phyloP scores from a whole-genome alignment of 2,329 filamentous ascomycete genomes.

The Scolecobasidium constrictum region DNA sequence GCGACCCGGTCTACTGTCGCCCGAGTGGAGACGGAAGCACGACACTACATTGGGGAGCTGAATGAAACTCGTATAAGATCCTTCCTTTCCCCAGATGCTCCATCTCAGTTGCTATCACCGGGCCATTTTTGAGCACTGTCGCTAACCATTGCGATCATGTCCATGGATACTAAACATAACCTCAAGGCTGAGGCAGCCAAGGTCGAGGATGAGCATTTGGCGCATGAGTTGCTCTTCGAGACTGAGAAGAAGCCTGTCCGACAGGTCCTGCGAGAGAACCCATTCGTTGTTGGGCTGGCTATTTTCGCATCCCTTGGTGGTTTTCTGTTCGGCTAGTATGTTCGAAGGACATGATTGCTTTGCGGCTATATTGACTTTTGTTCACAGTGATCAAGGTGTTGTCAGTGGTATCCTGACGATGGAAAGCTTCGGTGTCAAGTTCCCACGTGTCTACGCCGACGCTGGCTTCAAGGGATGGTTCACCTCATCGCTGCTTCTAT shows the following conservation, averaged over 20 bases:
- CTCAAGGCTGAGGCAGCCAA: not conserved
- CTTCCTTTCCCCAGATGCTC: too few relatives aligned
- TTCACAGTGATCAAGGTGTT: constrained; percentile 45
- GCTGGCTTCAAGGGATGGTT: constrained; percentile 40
- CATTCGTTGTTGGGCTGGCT: not conserved
- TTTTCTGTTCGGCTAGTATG: not conserved
- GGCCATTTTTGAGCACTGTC: too few relatives aligned
- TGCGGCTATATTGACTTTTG: too few relatives aligned
- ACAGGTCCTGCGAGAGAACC: not conserved
- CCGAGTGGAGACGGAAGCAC: too few relatives aligned
- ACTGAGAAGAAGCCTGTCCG: not conserved
- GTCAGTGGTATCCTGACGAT: constrained; percentile 44
- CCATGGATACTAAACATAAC: not conserved
- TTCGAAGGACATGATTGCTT: constrained; percentile 36
- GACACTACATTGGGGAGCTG: too few relatives aligned
- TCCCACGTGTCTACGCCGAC: constrained; percentile 36
- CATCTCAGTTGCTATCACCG: too few relatives aligned
- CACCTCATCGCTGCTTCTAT: constrained; percentile 37
- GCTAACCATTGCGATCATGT: too few relatives aligned
- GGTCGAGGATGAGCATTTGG: not conserved
- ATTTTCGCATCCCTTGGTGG: too few relatives aligned
- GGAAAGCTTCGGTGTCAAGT: constrained; percentile 38
- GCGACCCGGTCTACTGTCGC: too few relatives aligned
- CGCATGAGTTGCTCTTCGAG: not conserved
- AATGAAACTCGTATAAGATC: too few relatives aligned